Base-by-base conservation (phyloP, 352 stramenopile species). In the Lagenidium sp. region DNA sequence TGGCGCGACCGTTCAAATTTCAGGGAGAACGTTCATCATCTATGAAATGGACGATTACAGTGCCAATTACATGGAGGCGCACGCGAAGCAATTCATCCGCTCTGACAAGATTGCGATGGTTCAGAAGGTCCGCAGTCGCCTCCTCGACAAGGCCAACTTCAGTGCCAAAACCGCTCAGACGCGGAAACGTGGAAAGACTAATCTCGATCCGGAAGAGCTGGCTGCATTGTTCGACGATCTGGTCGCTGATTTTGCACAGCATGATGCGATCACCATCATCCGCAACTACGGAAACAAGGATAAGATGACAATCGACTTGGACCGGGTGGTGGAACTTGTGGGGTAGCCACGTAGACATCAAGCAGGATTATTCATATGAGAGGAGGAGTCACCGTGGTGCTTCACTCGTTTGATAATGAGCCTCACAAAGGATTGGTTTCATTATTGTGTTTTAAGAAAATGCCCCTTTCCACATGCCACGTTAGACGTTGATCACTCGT, bases 401-500 rank as follows among this genome's bases (percentile, higher is more conserved):
- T 32, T 32, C 15, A n/a, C 8, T 32, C 28, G 8, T 32, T 32
- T 32, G 8, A 32, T 32, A 32, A 13, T 32, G 28, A 13, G 28
- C 8, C 28, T n/a, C n/a, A n/a, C n/a, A n/a, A n/a, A n/a, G n/a
- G n/a, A n/a, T n/a, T n/a, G n/a, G n/a, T n/a, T n/a, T n/a, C n/a
- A n/a, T n/a, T n/a, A n/a, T n/a, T n/a, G n/a, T n/a, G n/a, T n/a
- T n/a, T n/a, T n/a, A n/a, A n/a, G n/a, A n/a, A n/a, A n/a, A n/a
- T 32, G 28, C 28, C 8, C 15, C 28, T 32, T 8, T 32, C 8
- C 8, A 8, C 15, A 15, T 32, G 28, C 16, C 5, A 11, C 8
- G 18, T 41, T 85, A 96, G 38, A 96, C 82, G 55, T 99, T 96
- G 49, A 99, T 96, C 44, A 98, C 88, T 53, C 96, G 85, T 35